These are phyloP conservation scores for Oryza glaberrima DNA, from an alignment of 176 grass and related monocot species.

Conservation along the genomic window DNA sequence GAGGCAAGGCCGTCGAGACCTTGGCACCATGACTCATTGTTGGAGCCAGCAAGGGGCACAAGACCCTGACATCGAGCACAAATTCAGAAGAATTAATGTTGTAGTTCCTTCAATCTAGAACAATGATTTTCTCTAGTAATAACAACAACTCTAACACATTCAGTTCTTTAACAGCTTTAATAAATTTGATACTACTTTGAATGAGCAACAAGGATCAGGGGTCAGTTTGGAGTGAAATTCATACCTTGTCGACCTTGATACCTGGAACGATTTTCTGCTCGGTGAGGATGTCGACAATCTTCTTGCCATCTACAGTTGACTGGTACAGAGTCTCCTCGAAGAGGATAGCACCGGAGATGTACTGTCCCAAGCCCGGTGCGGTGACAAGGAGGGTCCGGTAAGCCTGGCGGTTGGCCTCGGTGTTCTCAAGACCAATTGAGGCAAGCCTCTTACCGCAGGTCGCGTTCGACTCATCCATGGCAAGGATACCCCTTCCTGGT, in stretches of 20 bases:
- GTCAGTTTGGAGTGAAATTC: conserved; percentile 6
- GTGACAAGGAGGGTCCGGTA: conserved; percentile 87
- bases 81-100: conserved; percentile 19
- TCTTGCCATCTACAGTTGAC: conserved; percentile 91
- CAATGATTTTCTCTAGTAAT: background rate
- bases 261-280: conserved; percentile 84
- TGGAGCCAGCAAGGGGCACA: conserved; percentile 90
- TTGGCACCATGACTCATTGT: conserved; percentile 98
- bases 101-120: background rate
- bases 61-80: conserved; percentile 68
- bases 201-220: background rate
- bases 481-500: conserved; percentile 93
- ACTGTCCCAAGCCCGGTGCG: conserved; percentile 75
- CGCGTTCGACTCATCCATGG: conserved; percentile 97
- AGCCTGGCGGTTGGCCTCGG: conserved; percentile 95
- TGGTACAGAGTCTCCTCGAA: conserved; percentile 99
- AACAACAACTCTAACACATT: background rate
- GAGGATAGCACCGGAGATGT: conserved; percentile 96
- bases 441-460: conserved; percentile 96
- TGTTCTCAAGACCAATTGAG: conserved; percentile 98
- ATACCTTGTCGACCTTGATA: conserved; percentile 99
- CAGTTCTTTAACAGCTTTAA: background rate
- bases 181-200: conserved; percentile 5
- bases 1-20: conserved; percentile 98
- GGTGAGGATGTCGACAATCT: conserved; percentile 92